phyloP scores from a whole-genome alignment of 768 basidiomycete genomes.

The Lactifluus rugatus region DNA sequence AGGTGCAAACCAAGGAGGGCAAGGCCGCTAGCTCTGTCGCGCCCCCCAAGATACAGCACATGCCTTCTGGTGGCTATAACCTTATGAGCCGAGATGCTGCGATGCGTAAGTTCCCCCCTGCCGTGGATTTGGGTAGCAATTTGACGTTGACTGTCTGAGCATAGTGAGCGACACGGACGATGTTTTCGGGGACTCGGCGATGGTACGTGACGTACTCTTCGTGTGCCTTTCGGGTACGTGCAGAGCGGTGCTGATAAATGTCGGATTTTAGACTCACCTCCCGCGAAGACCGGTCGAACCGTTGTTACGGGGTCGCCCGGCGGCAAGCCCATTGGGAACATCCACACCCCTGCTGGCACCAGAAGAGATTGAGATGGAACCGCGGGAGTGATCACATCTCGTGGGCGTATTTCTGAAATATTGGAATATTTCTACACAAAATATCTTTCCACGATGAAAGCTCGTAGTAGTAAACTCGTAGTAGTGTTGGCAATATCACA shows the following conservation, averaged over 20 bases:
- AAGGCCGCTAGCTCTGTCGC: not conserved
- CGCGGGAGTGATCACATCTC: slow-evolving; percentile 7
- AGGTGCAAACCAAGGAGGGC: slow-evolving; percentile 34
- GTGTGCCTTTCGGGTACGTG: not conserved
- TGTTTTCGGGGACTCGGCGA: slow-evolving; percentile 36
- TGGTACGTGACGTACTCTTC: slow-evolving; percentile 6
- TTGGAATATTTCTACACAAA: too few relatives aligned
- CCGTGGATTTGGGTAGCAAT: not conserved
- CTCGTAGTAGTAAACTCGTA: slow-evolving; percentile 1
- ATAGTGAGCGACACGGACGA: slow-evolving; percentile 35
- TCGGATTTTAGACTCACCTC: slow-evolving; percentile 7
- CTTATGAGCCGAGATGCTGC: slow-evolving; percentile 3
- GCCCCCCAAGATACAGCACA: too few relatives aligned
- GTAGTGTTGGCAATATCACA: not conserved
- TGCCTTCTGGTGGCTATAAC: slow-evolving; percentile 18
- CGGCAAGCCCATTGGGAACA: not conserved
- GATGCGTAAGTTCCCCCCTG: not conserved
- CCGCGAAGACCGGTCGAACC: slow-evolving; percentile 14
- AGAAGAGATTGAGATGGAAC: slow-evolving; percentile 26
- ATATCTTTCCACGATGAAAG: not conserved
- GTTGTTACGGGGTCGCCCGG: not conserved
- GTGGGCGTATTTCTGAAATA: not conserved
- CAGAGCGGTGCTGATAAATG: slow-evolving; percentile 14
- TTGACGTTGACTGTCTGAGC: not conserved
- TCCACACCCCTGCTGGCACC: not conserved